Conservation (phyloP, 108 stramenopile genomes). For the Cyclotella sp. region DNA sequence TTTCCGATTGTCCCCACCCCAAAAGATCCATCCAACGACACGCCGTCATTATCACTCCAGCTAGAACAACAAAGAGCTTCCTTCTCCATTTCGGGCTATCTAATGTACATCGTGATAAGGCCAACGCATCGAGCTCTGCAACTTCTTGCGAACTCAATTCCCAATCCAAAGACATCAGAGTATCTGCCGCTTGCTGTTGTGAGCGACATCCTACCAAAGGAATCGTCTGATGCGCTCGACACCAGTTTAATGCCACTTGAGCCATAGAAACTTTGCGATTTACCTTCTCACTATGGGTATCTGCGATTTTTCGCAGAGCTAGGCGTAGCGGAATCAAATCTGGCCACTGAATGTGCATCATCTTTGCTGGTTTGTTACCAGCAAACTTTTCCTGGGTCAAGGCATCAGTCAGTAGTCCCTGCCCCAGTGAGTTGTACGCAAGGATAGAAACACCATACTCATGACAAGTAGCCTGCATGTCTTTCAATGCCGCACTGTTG, state of each 20-base stretch:
- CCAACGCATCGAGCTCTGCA: conserved; percentile 55
- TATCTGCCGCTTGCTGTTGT: conserved; percentile 63
- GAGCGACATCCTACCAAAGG: conserved; percentile 76
- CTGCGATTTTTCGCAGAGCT: conserved; percentile 48
- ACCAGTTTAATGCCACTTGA: conserved; percentile 84
- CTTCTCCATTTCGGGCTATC: conserved; percentile 59
- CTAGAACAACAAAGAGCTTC: conserved; percentile 58
- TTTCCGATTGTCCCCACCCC: conserved; percentile 1
- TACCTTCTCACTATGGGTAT: conserved; percentile 25
- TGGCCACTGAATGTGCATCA: conserved; percentile 60
- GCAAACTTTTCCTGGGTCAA: conserved; percentile 59
- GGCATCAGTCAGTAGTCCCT: conserved; percentile 71
- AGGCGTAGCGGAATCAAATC: conserved; percentile 57
- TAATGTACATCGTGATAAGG: conserved; percentile 53
- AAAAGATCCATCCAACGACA: conserved; percentile 23
- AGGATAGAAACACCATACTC: conserved; percentile 67
- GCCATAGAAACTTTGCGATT: conserved; percentile 61
- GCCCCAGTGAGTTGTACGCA: conserved; percentile 78
- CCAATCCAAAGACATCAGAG: conserved; percentile 58
- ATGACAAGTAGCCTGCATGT: conserved; percentile 62
- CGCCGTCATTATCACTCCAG: conserved; percentile 51
- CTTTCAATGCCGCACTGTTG: conserved; percentile 61
- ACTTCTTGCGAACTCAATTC: conserved; percentile 55
- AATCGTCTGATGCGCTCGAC: conserved; percentile 60
- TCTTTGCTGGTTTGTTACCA: conserved; percentile 66